A percentile compares a stretch with the other conserved stretches of the same genome.
Evolutionary conservation across 1,284 basidiomycete genomes (phyloP).

Genomic region (Ustilago hordei): DNA sequence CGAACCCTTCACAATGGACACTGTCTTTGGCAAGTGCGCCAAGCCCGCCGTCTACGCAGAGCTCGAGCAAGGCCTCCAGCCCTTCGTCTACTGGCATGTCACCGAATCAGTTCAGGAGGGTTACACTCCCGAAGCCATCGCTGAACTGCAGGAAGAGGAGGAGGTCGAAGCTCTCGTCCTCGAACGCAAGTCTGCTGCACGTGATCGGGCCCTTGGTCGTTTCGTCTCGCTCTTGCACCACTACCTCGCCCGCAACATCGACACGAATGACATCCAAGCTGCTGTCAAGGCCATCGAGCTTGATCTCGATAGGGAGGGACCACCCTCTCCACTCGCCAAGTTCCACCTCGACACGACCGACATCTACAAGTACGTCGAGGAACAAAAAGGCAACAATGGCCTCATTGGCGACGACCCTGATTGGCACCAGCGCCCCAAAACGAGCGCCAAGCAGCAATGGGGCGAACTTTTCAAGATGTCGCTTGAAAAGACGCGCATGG

Average conservation of each 20-base stretch:
- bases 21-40: constrained; percentile 17
- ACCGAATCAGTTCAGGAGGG: constrained; percentile 39
- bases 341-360: constrained; percentile 22
- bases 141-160: constrained; percentile 27
- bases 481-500: constrained; percentile 19
- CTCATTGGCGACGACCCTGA: constrained; percentile 29
- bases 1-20: constrained; percentile 11
- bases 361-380: constrained; percentile 37
- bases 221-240: constrained; percentile 30
- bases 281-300: constrained; percentile 13
- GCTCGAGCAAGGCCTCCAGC: constrained; percentile 36
- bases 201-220: constrained; percentile 36
- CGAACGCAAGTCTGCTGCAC: constrained; percentile 27
- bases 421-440: constrained; percentile 13
- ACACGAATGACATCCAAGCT: not conserved
- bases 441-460: constrained; percentile 27
- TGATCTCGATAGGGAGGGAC: constrained; percentile 10
- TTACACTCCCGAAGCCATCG: constrained; percentile 28
- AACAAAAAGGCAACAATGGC: constrained; percentile 27
- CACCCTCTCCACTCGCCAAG: constrained; percentile 5
- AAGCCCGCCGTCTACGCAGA: constrained; percentile 21
- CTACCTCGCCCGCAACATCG: constrained; percentile 20
- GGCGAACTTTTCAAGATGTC: constrained; percentile 18
- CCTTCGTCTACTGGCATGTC: constrained; percentile 44
- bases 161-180: constrained; percentile 46